These are phyloP conservation scores for Salix viminalis DNA, from an alignment of 345 rosid genomes.

Conservation along the genomic window DNA sequence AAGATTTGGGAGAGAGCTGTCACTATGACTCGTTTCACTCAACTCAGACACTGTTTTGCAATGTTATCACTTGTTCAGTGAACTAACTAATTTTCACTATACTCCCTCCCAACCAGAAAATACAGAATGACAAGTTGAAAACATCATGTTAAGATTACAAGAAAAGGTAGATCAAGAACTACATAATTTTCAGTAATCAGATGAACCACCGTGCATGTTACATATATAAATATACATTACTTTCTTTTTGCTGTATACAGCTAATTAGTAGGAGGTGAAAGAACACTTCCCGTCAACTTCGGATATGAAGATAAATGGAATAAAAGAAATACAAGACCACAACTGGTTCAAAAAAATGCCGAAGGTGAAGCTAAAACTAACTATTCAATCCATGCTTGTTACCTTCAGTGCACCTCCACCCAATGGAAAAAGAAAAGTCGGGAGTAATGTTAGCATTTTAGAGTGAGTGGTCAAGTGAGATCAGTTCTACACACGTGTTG, in stretches of 20 bases:
- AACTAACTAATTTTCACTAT: neutral
- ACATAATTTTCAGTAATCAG: slow-evolving; percentile 15
- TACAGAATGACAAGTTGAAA: neutral
- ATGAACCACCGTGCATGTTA: slow-evolving; percentile 14
- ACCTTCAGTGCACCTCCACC: slow-evolving; percentile 38
- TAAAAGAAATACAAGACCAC: slow-evolving; percentile 18
- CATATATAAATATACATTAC: slow-evolving; percentile 34
- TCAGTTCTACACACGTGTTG: slow-evolving; percentile 64
- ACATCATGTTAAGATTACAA: slow-evolving; percentile 12
- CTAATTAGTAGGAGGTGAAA: slow-evolving; percentile 25
- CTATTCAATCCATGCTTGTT: slow-evolving; percentile 21
- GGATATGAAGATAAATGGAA: slow-evolving; percentile 13
- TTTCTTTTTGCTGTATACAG: slow-evolving; percentile 37
- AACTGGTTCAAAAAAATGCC: slow-evolving; percentile 26
- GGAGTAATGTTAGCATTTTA: slow-evolving; percentile 54
- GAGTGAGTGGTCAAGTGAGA: slow-evolving; percentile 59
- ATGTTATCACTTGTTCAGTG: neutral
- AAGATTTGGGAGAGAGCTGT: neutral
- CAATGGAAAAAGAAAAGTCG: slow-evolving; percentile 31
- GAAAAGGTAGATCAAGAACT: neutral
- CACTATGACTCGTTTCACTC: neutral
- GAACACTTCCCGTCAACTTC: slow-evolving; percentile 18
- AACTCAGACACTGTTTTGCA: neutral
- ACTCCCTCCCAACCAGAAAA: neutral
- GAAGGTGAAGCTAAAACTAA: slow-evolving; percentile 32